phyloP scores from a whole-genome alignment of 306 rosid species.

The Bauhinia variegata region DNA sequence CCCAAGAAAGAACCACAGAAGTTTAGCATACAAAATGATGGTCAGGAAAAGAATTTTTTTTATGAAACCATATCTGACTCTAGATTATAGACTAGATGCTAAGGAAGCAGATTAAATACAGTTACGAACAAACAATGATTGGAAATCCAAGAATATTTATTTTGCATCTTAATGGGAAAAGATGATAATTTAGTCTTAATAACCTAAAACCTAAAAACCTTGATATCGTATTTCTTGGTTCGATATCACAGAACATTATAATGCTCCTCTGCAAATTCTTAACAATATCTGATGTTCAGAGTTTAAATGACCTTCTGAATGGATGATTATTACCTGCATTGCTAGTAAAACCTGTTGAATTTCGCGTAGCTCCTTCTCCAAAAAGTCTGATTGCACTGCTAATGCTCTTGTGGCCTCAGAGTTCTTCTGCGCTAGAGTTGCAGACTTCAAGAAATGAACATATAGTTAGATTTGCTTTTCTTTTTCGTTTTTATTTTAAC shows the following conservation, averaged over 20 bases:
- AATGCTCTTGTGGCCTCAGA: slow-evolving; percentile 83
- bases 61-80: too few relatives aligned
- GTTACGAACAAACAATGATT: slow-evolving; percentile 10
- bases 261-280: background rate
- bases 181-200: too few relatives aligned
- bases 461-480: slow-evolving; percentile 24
- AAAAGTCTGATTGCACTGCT: slow-evolving; percentile 71
- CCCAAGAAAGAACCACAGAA: too few relatives aligned
- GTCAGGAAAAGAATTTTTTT: too few relatives aligned
- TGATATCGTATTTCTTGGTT: background rate
- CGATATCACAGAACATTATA: background rate
- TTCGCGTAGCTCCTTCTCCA: slow-evolving; percentile 93
- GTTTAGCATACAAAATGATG: too few relatives aligned
- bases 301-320: slow-evolving; percentile 22
- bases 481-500: slow-evolving; percentile 16
- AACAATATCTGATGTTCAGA: slow-evolving; percentile 4
- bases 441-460: slow-evolving; percentile 67
- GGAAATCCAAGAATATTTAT: slow-evolving; percentile 10
- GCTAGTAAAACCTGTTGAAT: slow-evolving; percentile 85
- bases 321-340: slow-evolving; percentile 72
- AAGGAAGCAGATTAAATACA: background rate
- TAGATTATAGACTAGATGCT: too few relatives aligned
- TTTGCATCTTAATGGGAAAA: background rate
- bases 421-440: slow-evolving; percentile 78
- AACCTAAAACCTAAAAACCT: background rate